Base-by-base conservation (phyloP, 805 yeast genomes). In the Barnettozyma sp. region DNA sequence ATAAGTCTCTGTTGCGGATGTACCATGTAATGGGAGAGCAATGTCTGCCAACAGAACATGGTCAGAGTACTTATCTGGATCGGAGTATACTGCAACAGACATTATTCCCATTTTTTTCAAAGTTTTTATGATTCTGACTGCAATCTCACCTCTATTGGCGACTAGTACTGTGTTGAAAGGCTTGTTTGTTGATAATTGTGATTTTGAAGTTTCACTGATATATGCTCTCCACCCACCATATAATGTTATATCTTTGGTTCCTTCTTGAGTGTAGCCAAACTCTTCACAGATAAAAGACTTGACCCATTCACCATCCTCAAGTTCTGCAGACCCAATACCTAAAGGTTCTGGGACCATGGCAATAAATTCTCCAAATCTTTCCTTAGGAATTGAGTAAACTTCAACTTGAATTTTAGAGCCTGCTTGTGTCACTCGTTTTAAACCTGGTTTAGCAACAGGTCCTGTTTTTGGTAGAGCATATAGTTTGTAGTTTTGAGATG, bases 141-240 rank as follows among this genome's bases (percentile, higher is more conserved):
- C 97, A 52, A 90, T 90, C 63, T 90, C 98, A 58, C 97, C 97
- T 63, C 98, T 76, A 66, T 90, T 90, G 26, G 97, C 97, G 36
- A 90, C 92, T 38, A 90, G 70, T n/a, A 90, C 95, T 9, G 81
- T 72, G 15, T 77, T 68, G 62, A 87, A 86, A 1, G 94, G 92
- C 50, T 73, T 75, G 13, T 28, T 26, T 9, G 24, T 12, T 7
- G 48, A 41, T 26, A 53, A 52, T 15, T 50, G 50, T 16, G 46
- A 46, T 24, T 52, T 39, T 54, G 62, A 40, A 36, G 66, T 41
- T 12, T 57, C 57, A 33, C 45, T 53, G 32, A 73, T 63, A 62
- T 83, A 85, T 2, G 68, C 62, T 57, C 78, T 76, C 90, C 96
- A 90, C 5, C 96, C 95, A 29, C 97, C 97, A 54, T 64, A 82